Base-by-base conservation (phyloP, 2,329 filamentous ascomycete species). In the Alternaria sp. region DNA sequence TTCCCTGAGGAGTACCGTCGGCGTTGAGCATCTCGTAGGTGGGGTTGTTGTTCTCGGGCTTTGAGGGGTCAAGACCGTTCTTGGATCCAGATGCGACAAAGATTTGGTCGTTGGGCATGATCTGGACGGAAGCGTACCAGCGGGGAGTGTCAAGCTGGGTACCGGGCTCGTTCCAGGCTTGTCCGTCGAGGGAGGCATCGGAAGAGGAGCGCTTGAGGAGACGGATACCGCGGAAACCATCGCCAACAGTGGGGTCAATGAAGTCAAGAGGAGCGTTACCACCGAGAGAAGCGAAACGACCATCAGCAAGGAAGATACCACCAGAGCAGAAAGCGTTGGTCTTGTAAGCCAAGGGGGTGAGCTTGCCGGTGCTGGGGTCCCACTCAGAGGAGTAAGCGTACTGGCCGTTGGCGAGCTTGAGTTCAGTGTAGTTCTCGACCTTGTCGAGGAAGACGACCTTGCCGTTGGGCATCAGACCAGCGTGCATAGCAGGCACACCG, bases 401-500 rank as follows among this genome's bases (percentile, higher is more conserved):
- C 54, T 84, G 81, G 28, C 85, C 85, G 69, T 86, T 83, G 16
- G 80, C 61, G 7, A 87, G 80, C 63, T 80, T 83, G 46, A 88
- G 67, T 60, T 88, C 80, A 0, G 86, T 87, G 74, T 86, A 88
- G 72, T 88, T 85, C 71, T 89, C 87, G 30, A 89, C 81, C 72
- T 89, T 89, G 79, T 89, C 87, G 16, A 88, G 76, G 75, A 89
- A 89, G 38, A 86, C 80, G 11, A 88, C 86, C 52, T 81, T 80
- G 24, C 86, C 86, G 67, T 88, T 87, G 14, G 81, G 84, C 79
- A 88, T 80, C 22, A 89, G 80, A 66, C 81, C 85, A 63, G 86
- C 86, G 67, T 88, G 86, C 87, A 89, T 89, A 16, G 82, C 86
- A 41, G 87, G 86, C n/a, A 88, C 87, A 65, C 87, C 87, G 53